A percentile compares a stretch with the other conserved stretches of the same genome.
phyloP scores from a whole-genome alignment of 225 moss, liverwort and hornwort species.

The Anthoceros angustus region DNA sequence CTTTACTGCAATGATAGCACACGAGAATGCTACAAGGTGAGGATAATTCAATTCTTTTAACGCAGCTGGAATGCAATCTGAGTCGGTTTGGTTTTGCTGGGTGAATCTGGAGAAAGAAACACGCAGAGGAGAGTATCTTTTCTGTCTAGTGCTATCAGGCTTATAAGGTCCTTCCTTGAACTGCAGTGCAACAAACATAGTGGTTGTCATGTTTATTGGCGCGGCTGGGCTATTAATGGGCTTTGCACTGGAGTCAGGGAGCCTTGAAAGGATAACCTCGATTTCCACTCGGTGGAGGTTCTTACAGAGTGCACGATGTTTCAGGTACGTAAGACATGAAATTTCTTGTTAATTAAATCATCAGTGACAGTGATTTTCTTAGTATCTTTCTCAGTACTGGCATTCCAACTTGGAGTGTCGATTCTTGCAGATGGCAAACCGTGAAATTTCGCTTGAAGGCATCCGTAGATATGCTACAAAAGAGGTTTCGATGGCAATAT shows the following conservation, averaged over 20 bases:
- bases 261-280: conserved; percentile 11
- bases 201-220: conserved; percentile 52
- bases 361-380: neutral
- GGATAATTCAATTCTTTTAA: neutral
- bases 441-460: conserved; percentile 14
- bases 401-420: neutral
- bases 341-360: neutral
- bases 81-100: too few relatives aligned
- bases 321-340: neutral
- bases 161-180: neutral
- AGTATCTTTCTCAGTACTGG: neutral
- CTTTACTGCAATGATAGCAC: conserved; percentile 51
- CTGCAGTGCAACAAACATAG: conserved; percentile 59
- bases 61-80: neutral
- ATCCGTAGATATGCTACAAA: conserved; percentile 15
- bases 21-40: conserved; percentile 74
- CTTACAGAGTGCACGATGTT: neutral
- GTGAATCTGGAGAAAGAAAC: neutral
- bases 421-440: conserved; percentile 13
- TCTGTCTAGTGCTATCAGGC: neutral
- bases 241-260: conserved; percentile 58
- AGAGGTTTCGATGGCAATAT: conserved; percentile 51
- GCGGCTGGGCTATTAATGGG: conserved; percentile 30
- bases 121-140: neutral
- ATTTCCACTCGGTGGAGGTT: conserved; percentile 19